These are phyloP conservation scores for Gardenia jasminoides DNA, from an alignment of 257 asterid genomes.

Conservation along the genomic window DNA sequence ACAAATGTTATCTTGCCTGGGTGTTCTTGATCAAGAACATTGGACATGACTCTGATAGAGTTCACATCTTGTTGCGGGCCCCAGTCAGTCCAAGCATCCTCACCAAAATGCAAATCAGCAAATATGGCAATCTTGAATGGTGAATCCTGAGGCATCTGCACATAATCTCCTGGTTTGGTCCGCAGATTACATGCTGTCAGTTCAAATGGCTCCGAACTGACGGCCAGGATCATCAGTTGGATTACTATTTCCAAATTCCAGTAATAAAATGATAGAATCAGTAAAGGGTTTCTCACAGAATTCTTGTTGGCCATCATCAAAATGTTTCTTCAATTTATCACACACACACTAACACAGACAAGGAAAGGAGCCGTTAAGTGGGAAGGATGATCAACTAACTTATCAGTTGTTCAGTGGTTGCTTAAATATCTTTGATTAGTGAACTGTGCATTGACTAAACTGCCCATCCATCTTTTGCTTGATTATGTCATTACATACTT, in stretches of 20 bases:
- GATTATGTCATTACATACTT: too few relatives aligned
- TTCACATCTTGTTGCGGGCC: slow-evolving; percentile 73
- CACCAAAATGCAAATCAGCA: slow-evolving; percentile 94
- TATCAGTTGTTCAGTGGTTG: not conserved
- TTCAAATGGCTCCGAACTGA: slow-evolving; percentile 11
- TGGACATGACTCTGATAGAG: slow-evolving; percentile 60
- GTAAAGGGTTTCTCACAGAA: not conserved
- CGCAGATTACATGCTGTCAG: slow-evolving; percentile 6
- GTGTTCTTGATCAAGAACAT: slow-evolving; percentile 57
- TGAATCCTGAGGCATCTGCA: slow-evolving; percentile 45
- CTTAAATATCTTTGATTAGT: not conserved
- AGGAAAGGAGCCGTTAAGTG: not conserved
- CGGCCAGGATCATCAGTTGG: slow-evolving; percentile 19
- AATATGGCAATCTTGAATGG: slow-evolving; percentile 70
- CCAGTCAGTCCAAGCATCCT: slow-evolving; percentile 79
- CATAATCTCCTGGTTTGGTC: slow-evolving; percentile 27
- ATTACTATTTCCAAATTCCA: not conserved
- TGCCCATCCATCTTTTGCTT: not conserved
- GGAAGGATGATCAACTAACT: too few relatives aligned
- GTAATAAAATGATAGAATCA: not conserved
- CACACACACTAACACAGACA: not conserved
- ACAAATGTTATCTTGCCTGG: slow-evolving; percentile 45
- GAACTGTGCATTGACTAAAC: not conserved
- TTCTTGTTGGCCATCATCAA: slow-evolving; percentile 3
- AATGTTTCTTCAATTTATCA: not conserved